These are phyloP conservation scores for Talaromyces ruber DNA, from an alignment of 495 filamentous ascomycete genomes.

Conservation along the genomic window DNA sequence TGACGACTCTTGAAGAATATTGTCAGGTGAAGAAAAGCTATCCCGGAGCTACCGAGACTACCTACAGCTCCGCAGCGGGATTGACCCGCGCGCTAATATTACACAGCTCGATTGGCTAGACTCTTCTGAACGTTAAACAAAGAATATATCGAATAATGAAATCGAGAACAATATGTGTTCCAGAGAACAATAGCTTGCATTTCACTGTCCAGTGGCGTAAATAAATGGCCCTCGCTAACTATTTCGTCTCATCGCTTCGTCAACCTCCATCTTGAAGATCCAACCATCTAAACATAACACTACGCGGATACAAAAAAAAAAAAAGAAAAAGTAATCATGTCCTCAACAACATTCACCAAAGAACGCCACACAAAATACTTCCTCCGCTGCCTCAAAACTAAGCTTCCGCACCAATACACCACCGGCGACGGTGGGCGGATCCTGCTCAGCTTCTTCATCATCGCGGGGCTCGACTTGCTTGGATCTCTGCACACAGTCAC, in stretches of 20 bases:
- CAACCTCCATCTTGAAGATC: background rate
- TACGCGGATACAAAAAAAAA: background rate
- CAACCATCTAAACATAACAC: background rate
- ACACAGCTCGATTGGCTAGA: background rate
- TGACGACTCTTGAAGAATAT: background rate
- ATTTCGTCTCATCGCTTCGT: background rate
- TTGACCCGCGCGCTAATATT: background rate
- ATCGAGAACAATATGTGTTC: background rate
- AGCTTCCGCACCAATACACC: constrained; percentile 73
- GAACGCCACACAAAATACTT: constrained; percentile 84
- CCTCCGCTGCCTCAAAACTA: constrained; percentile 76
- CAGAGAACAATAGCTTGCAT: constrained; percentile 2
- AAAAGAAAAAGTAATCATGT: constrained; percentile 14
- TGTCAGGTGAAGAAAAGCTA: background rate
- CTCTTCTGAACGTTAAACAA: background rate
- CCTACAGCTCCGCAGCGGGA: background rate
- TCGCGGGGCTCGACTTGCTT: constrained; percentile 75
- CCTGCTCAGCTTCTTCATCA: constrained; percentile 78
- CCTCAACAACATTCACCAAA: constrained; percentile 48
- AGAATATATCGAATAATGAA: background rate
- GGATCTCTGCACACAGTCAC: constrained; percentile 49
- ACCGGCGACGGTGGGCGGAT: constrained; percentile 84
- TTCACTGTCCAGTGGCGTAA: background rate
- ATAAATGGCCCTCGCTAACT: background rate
- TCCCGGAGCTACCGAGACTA: background rate